Base-by-base conservation (phyloP, 805 yeast genomes). In the Pichia californica region DNA sequence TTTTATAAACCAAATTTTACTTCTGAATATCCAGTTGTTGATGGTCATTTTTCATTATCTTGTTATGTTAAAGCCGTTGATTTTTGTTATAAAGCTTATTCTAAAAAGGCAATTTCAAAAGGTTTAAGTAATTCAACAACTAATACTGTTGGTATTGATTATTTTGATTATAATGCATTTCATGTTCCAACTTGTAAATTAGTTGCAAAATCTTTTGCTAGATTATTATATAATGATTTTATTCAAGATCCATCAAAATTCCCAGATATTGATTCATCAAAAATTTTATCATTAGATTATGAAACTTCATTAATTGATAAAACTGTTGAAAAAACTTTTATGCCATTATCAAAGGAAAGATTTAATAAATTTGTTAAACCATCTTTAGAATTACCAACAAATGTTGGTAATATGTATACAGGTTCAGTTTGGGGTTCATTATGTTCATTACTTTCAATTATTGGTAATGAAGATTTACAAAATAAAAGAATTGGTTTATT, bases 181-280 rank as follows among this genome's bases (percentile, higher is more conserved):
- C 99, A 93, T 66, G 96, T 88, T 43, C 99, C 99, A 63, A 93
- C 93, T 50, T 91, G 99, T 73, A 93, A 93, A 72, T 77, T 89
- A 59, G 98, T 93, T 48, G 69, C 81, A 57, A 93, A 93, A 73
- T 85, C 95, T 7, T 93, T 78, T 63, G 99, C 95, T 43, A 83
- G 99, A 71, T 69, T 93, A 62, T 66, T 86, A 55, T 93, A 83
- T 77, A 82, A 88, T 63, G 99, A 91, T 69, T 91, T 76, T 74
- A 74, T 71, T 62, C 73, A 80, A 52, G 74, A 86, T 64, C 87
- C 89, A 45, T 66, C 71, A 26, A 65, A 70, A 47, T 83, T 76
- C 67, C 66, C 68, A 31, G 83, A 75, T 44, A 71, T 87, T 47
- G 80, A 74, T 48, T 59, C 67, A n/a, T 52, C 64, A 31, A 34